Base-by-base conservation (phyloP, 805 yeast genomes). In the Metschnikowia orientalis region DNA sequence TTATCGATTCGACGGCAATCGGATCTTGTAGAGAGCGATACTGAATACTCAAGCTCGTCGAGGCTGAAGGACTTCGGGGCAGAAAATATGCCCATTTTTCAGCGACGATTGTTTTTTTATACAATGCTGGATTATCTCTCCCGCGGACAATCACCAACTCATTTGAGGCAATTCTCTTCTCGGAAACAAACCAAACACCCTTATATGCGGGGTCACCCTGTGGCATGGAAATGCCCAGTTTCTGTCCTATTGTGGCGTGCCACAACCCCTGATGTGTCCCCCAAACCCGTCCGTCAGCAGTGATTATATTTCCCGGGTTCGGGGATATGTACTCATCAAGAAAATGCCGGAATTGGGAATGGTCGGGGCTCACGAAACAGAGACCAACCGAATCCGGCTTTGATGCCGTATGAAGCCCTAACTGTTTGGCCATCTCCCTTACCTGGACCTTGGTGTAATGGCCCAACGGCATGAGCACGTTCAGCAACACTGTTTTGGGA, bases 171-270 rank as follows among this genome's bases (percentile, higher is more conserved):
- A 59, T 53, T 19, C 75, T 58, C 51, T 92, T 92, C 14, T 73
- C 88, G 44, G 83, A 73, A 1, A 89, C 86, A 54, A 78, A 86
- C 98, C 98, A 92, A 2, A 75, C 66, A 0, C 97, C 97, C 26
- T 72, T 65, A 44, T 73, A 79, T 5, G 56, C 53, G 1, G 89
- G 89, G 44, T 82, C 79, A 0, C 89, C 90, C 54, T 92, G 97
- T 0, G 97, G 97, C 84, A 90, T 73, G 1, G 86, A 71, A 2
- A 88, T 59, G 3, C 89, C 78, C 11, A 81, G 71, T 41, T 79
- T 75, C 59, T 92, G 97, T 0, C 98, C 98, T 14, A 90, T 77
- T 0, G 98, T 92, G n/a, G 86, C 90, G 28, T 83, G 77, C 97
- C 97, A 92, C 7, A 92, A 54, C 0, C 98, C 98, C 17, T 71